phyloP scores from a whole-genome alignment of 2,329 filamentous ascomycete species.

The Fusarium illudens region DNA sequence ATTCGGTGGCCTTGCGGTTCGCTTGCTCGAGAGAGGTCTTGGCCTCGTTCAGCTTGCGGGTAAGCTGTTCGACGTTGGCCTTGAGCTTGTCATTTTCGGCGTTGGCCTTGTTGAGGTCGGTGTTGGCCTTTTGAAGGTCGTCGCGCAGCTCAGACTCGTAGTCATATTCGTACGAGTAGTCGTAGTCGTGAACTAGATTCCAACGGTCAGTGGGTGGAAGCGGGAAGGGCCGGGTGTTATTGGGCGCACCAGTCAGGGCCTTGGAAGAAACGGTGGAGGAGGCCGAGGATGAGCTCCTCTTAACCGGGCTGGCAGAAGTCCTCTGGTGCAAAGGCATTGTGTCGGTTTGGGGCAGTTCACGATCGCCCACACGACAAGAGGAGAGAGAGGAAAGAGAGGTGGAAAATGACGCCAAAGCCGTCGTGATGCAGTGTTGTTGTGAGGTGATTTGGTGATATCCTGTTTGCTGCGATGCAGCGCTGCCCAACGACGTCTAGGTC shows the following conservation, averaged over 20 bases:
- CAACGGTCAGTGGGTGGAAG: constrained; percentile 24
- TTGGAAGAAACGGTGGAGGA: constrained; percentile 27
- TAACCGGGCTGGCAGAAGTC: constrained; percentile 39
- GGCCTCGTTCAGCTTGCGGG: constrained; percentile 43
- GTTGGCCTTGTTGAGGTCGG: constrained; percentile 41
- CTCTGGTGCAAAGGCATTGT: constrained; percentile 44
- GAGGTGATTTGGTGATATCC: constrained; percentile 31
- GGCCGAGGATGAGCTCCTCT: constrained; percentile 33
- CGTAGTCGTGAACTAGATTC: constrained; percentile 33
- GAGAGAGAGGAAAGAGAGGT: constrained; percentile 15
- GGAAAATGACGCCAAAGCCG: constrained; percentile 25
- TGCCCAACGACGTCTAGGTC: constrained; percentile 43
- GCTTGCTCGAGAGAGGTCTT: constrained; percentile 32
- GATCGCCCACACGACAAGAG: constrained; percentile 33
- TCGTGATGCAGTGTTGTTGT: constrained; percentile 29
- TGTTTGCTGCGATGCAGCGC: constrained; percentile 42
- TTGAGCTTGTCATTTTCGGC: constrained; percentile 44
- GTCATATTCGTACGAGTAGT: constrained; percentile 40
- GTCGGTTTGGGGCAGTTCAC: constrained; percentile 32
- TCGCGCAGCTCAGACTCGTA: constrained; percentile 36
- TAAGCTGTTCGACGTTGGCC: constrained; percentile 40
- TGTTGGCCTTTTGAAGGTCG: constrained; percentile 43
- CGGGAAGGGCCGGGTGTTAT: constrained; percentile 22
- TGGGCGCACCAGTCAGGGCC: constrained; percentile 36
- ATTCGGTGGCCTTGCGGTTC: constrained; percentile 27